Percentiles rank a stretch among this genome's conserved stretches.
Conservation (phyloP, 805 yeast species). For the Candida orba region DNA sequence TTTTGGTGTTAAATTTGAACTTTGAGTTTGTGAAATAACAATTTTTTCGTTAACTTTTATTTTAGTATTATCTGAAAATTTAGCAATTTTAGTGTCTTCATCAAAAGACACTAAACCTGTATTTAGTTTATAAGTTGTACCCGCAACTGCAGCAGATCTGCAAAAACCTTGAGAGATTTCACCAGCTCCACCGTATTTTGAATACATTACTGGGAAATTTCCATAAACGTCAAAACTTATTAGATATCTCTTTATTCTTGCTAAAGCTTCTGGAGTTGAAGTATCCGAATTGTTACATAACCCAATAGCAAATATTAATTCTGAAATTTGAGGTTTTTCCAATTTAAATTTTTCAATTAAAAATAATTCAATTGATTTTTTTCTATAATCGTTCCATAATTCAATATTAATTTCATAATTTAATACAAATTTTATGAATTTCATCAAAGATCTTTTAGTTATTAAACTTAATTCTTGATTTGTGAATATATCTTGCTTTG, state of each 20-base stretch:
- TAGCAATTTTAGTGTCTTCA: conserved; percentile 57
- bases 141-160: conserved; percentile 96
- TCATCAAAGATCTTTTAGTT: conserved; percentile 83
- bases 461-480: conserved; percentile 69
- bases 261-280: conserved; percentile 65
- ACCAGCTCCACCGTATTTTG: conserved; percentile 94
- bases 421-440: conserved; percentile 80
- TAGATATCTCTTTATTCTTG: conserved; percentile 76
- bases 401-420: conserved; percentile 56
- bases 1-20: conserved; percentile 32
- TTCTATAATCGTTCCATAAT: conserved; percentile 48
- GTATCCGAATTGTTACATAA: conserved; percentile 56
- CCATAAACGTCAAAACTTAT: conserved; percentile 89
- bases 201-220: conserved; percentile 83
- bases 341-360: conserved; percentile 61
- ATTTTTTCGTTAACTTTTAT: conserved; percentile 75
- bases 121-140: conserved; percentile 84
- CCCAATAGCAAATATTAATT: conserved; percentile 82
- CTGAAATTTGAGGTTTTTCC: conserved; percentile 68
- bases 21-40: conserved; percentile 67
- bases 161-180: conserved; percentile 96
- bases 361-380: conserved; percentile 52
- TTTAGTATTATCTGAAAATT: conserved; percentile 65
- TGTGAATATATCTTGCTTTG: conserved; percentile 91
- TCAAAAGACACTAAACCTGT: conserved; percentile 62